Conservation (phyloP, 768 basidiomycete genomes). For the Strobilomyces echinocephalus region DNA sequence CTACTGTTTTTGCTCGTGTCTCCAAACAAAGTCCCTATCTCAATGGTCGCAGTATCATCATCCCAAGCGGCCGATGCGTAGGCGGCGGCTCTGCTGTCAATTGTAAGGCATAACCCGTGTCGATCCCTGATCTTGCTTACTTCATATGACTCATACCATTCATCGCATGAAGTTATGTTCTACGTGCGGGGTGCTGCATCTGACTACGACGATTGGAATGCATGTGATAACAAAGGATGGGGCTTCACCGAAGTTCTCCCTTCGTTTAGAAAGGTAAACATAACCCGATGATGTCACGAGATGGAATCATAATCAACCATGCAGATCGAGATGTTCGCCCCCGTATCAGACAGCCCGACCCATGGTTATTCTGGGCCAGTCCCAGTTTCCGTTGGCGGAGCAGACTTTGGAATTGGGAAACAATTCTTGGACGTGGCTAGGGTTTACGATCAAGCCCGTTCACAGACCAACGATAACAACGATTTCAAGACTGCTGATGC, state of each 20-base stretch:
- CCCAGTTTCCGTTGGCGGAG: slow-evolving; percentile 15
- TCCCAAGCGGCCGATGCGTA: slow-evolving; percentile 46
- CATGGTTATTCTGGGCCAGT: slow-evolving; percentile 37
- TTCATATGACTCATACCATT: background rate
- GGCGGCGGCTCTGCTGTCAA: slow-evolving; percentile 65
- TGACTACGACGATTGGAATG: slow-evolving; percentile 59
- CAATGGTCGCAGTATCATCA: slow-evolving; percentile 41
- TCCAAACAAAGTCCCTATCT: slow-evolving; percentile 38
- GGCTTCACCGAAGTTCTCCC: slow-evolving; percentile 53
- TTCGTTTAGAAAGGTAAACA: slow-evolving; percentile 48
- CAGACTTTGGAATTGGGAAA: slow-evolving; percentile 21
- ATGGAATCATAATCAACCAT: slow-evolving; percentile 36
- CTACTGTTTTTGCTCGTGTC: slow-evolving; percentile 42
- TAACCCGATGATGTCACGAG: background rate
- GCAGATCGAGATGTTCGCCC: slow-evolving; percentile 39
- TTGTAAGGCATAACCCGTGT: slow-evolving; percentile 32
- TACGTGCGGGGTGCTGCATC: slow-evolving; percentile 57
- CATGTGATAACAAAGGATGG: slow-evolving; percentile 55
- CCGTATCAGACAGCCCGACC: slow-evolving; percentile 24
- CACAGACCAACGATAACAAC: slow-evolving; percentile 43
- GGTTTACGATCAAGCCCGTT: slow-evolving; percentile 46
- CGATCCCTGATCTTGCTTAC: background rate
- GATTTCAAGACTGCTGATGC: slow-evolving; percentile 32
- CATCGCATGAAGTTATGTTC: slow-evolving; percentile 33
- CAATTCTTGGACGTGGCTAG: slow-evolving; percentile 47